Evolutionary conservation across 176 grass and related monocot genomes (phyloP).

Genomic region (Guadua angustifolia): DNA sequence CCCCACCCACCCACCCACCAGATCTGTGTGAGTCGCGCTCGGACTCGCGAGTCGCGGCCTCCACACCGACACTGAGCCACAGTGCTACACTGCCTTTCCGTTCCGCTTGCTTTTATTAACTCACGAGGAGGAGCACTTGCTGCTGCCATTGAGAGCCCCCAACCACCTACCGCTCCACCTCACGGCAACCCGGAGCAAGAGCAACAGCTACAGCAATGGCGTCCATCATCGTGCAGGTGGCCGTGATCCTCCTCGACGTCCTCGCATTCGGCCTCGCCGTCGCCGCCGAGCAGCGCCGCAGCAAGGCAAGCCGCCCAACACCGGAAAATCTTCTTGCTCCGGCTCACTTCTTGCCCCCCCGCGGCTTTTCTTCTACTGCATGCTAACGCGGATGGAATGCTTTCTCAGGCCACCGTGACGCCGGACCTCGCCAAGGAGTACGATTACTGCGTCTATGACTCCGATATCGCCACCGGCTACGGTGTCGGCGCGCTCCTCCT

Average conservation of each 20-base stretch:
- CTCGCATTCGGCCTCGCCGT: slow-evolving; percentile 86
- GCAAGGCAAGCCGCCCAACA: slow-evolving; percentile 47
- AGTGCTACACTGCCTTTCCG: not conserved
- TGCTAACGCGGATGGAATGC: not conserved
- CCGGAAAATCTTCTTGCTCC: not conserved
- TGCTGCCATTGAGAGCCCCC: not conserved
- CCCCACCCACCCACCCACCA: not conserved
- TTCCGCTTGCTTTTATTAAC: slow-evolving; percentile 12
- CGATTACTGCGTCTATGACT: slow-evolving; percentile 79
- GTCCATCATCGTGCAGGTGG: slow-evolving; percentile 67
- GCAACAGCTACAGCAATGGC: slow-evolving; percentile 37
- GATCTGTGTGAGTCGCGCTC: not conserved
- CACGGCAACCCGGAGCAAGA: not conserved
- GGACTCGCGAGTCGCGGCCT: not conserved
- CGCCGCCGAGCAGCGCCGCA: slow-evolving; percentile 93
- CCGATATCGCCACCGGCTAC: slow-evolving; percentile 83
- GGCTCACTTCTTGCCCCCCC: no score
- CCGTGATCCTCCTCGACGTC: slow-evolving; percentile 73
- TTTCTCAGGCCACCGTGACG: slow-evolving; percentile 51
- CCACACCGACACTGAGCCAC: slow-evolving; percentile 47
- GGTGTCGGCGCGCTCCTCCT: slow-evolving; percentile 83
- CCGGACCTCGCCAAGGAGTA: slow-evolving; percentile 75
- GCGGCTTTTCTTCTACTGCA: not conserved
- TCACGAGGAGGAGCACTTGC: not conserved
- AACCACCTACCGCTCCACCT: not conserved